Percentiles rank a stretch among this genome's conserved stretches.
These are phyloP conservation scores for Exophiala sp. DNA, from an alignment of 2,329 filamentous ascomycete species.

Conservation along the genomic window DNA sequence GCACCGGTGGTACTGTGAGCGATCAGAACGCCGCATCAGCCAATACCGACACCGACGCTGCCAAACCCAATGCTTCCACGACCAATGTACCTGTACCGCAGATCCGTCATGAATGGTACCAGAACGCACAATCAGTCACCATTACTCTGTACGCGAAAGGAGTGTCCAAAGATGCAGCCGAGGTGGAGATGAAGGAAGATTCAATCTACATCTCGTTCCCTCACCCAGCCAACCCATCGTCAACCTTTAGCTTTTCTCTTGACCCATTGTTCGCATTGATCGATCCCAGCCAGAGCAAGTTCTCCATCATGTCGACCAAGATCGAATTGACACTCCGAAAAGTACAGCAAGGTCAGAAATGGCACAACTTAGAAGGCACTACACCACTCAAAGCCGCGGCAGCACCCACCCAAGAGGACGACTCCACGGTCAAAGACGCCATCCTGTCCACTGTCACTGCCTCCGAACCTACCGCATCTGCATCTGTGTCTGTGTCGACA, in stretches of 20 bases:
- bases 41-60: not conserved
- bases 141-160: constrained; percentile 62
- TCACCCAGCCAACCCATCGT: constrained; percentile 42
- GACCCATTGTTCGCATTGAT: constrained; percentile 63
- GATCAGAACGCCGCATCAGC: too few species aligned
- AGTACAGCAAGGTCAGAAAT: constrained; percentile 58
- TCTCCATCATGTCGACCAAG: constrained; percentile 66
- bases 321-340: constrained; percentile 72
- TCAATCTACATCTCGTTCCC: constrained; percentile 56
- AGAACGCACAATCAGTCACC: constrained; percentile 55
- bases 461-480: constrained; percentile 11
- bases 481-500: constrained; percentile 6
- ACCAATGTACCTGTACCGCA: constrained; percentile 41
- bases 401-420: constrained; percentile 8
- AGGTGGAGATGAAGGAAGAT: constrained; percentile 27
- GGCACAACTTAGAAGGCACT: constrained; percentile 54
- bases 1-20: not conserved
- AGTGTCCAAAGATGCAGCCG: constrained; percentile 34
- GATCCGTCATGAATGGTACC: constrained; percentile 65
- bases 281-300: constrained; percentile 55
- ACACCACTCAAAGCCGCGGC: constrained; percentile 27
- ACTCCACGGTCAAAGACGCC: constrained; percentile 29
- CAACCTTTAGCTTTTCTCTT: constrained; percentile 56
- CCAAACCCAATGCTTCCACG: constrained; percentile 11
- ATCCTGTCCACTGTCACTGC: constrained; percentile 6